Evolutionary conservation across 495 filamentous ascomycete genomes (phyloP), one percentile per base, ranked within the genome.

Genomic region (Penicillium riverlandense): DNA sequence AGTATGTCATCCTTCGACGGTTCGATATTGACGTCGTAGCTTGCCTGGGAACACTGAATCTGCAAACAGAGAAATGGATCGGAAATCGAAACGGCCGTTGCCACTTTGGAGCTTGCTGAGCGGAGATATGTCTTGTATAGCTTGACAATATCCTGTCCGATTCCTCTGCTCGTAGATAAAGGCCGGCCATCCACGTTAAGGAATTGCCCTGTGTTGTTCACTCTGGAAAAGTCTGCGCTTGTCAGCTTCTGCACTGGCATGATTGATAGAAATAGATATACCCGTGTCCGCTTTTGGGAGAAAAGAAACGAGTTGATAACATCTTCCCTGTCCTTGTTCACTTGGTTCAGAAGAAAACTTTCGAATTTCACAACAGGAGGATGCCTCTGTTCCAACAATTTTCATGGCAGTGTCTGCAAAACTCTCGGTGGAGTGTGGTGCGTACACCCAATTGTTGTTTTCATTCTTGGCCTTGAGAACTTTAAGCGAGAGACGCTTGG

Each of bases 21-120:
- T 54, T 97, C 90, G 41, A 97, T 73, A 53, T 96, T 97, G 2
- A 78, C 74, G 67, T 97, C 91, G 48, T 98, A 96, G 38, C 72
- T 84, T 11, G 76, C 79, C 5, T 57, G 59, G 1, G 83, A 78
- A 53, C 90, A 96, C 5, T 55, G 54, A 6, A 98, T 77, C 43
- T 89, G 81, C 35, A 97, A 52, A 11, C 73, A 76, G 22, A 96
- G 61, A 58, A 95, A 91, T 0, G 84, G 84, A 45, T 88, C 78
- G 28, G 68, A 75, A 12, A 71, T 38, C 2, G 57, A 39, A 35
- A 41, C 36, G 37, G 38, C 37, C 5, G n/a, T 27, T 32, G 45
- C 41, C 58, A 37, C 41, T 51, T 51, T 31, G 31, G 52, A 66
- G 14, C 54, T 38, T 38, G 53, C 50, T 10, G 66, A 67, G 29